phyloP scores from a whole-genome alignment of 192 early-diverging fungal genomes.

The Coemansia sp. region DNA sequence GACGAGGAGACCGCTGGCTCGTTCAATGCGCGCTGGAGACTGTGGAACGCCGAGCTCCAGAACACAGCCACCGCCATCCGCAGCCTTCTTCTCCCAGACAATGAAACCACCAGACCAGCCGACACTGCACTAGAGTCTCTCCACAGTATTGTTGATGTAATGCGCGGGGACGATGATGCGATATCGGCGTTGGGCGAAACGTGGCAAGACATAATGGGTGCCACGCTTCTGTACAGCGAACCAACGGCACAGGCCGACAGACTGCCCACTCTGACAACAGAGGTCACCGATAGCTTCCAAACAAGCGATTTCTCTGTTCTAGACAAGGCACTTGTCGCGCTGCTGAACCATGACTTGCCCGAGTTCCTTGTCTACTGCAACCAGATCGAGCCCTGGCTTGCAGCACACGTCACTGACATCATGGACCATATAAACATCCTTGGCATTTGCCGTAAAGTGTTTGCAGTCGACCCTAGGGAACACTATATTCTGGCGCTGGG shows the following conservation, averaged over 20 bases:
- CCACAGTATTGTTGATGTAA: conserved; percentile 15
- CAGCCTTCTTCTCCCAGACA: conserved; percentile 5
- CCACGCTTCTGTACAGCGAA: conserved; percentile 56
- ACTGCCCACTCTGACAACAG: conserved; percentile 18
- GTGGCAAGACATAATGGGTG: conserved; percentile 59
- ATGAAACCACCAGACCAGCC: not conserved
- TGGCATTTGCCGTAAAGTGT: conserved; percentile 45
- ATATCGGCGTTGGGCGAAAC: conserved; percentile 41
- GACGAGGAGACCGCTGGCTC: conserved; percentile 40
- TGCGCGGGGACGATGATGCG: conserved; percentile 45
- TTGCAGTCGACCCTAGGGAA: conserved; percentile 37
- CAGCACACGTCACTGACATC: conserved; percentile 61
- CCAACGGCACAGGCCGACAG: conserved; percentile 46
- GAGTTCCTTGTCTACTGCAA: conserved; percentile 52
- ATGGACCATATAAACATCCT: conserved; percentile 58
- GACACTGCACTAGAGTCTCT: conserved; percentile 21
- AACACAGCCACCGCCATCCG: conserved; percentile 18
- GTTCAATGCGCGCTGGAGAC: conserved; percentile 33
- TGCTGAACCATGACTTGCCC: conserved; percentile 49
- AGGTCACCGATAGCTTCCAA: conserved; percentile 30
- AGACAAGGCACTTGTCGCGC: conserved; percentile 34
- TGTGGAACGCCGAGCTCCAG: conserved; percentile 36
- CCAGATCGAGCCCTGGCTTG: conserved; percentile 60
- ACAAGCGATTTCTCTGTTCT: conserved; percentile 29
- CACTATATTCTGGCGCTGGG: conserved; percentile 37